A percentile compares a stretch with the other conserved stretches of the same genome.
phyloP scores from a whole-genome alignment of 2,329 filamentous ascomycete genomes.

The Ceratocystis cacaofunesta region DNA sequence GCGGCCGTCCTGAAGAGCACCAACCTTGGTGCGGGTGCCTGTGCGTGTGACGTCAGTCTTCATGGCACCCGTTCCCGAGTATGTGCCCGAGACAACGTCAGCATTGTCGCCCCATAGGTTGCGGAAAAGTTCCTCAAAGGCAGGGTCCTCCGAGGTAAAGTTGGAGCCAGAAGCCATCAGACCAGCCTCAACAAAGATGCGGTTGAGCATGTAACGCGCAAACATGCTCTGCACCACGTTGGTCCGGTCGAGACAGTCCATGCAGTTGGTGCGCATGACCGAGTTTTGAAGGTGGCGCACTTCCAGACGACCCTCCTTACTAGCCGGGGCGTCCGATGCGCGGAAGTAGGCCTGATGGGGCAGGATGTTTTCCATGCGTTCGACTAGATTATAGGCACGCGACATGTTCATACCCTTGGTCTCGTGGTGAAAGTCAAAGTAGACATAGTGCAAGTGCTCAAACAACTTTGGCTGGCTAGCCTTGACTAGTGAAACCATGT shows the following conservation, averaged over 20 bases:
- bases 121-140: constrained; percentile 83
- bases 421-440: constrained; percentile 97
- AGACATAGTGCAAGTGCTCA: constrained; percentile 85
- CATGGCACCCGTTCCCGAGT: constrained; percentile 89
- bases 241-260: constrained; percentile 96
- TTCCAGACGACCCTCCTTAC: constrained; percentile 52
- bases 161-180: constrained; percentile 61
- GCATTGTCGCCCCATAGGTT: constrained; percentile 99
- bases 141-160: constrained; percentile 59
- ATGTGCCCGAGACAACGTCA: constrained; percentile 81
- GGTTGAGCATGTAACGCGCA: constrained; percentile 72
- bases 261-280: constrained; percentile 94
- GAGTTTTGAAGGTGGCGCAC: constrained; percentile 68
- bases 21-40: constrained; percentile 71
- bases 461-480: constrained; percentile 53
- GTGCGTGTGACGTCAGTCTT: constrained; percentile 98
- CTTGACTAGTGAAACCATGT: constrained; percentile 68
- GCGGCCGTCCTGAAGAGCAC: constrained; percentile 70
- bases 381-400: constrained; percentile 71
- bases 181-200: constrained; percentile 75
- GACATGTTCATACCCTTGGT: constrained; percentile 93
- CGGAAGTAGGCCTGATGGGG: constrained; percentile 80
- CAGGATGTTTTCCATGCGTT: constrained; percentile 63
- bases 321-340: constrained; percentile 69
- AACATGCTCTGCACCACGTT: constrained; percentile 98